Evolutionary conservation across 805 yeast genomes (phyloP), one percentile per base, ranked within the genome.

Genomic region (Suhomyces sp.): DNA sequence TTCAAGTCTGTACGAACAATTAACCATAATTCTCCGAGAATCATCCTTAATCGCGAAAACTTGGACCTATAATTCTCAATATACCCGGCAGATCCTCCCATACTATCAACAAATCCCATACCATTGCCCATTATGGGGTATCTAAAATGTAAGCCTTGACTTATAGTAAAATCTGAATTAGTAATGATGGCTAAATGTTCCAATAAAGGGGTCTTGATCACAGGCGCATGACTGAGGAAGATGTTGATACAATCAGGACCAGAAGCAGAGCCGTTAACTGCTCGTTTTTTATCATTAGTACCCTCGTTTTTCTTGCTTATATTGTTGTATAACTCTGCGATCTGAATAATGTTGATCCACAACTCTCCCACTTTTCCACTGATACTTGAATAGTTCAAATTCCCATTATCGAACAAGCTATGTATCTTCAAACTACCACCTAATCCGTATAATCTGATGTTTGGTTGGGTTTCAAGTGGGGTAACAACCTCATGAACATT

Each of bases 381-480:
- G 9, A 58, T 23, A 14, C 38, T 29, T 7, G 35, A 14, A 28
- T 47, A 36, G 13, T 32, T 28, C 23, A 41, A 26, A 26, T 49
- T 53, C 4, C 63, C 65, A 19, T 53, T 53, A 46, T 82, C 85
- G 49, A 85, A 83, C 34, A 84, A 63, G 41, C 79, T 74, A 45
- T 81, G 83, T 40, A 77, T 74, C 16, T 83, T 76, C 25, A 83
- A 54, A 3, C 83, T 72, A 2, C 93, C 95, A 3, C 93, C 90
- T 3, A 84, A 52, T 0, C 95, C 95, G 35, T 80, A 69, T 14
- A 84, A 56, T 24, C 81, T 68, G 20, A 85, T 50, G 36, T 47
- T 51, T 6, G 65, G 65, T 33, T 66, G 68, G 21, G 67, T 56
- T n/a, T 71, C 72, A 21, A 56, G 51, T 2, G 54, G 50, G 2